Conservation (phyloP, 2,329 filamentous ascomycete species). For the Verticillium klebahnii region DNA sequence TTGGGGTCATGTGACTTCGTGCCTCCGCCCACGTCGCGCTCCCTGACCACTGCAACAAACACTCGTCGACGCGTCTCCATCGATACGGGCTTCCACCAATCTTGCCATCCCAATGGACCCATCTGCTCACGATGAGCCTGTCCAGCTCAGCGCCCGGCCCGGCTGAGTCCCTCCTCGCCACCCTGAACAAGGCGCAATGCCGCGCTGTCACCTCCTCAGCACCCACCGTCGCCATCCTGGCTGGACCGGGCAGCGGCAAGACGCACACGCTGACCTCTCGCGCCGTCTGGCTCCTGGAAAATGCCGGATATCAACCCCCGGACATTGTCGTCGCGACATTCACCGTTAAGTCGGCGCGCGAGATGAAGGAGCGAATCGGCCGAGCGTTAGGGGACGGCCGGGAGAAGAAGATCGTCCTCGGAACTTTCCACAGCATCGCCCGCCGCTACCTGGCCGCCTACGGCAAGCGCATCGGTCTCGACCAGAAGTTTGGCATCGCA, state of each 20-base stretch:
- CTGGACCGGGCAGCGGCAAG: conserved; percentile 73
- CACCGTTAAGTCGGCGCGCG: conserved; percentile 87
- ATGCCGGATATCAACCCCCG: conserved; percentile 68
- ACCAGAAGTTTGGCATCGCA: conserved; percentile 83
- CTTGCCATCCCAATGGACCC: conserved; percentile 1
- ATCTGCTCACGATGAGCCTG: conserved; percentile 5
- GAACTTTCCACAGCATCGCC: conserved; percentile 93
- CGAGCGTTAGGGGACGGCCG: conserved; percentile 68
- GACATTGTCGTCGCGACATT: conserved; percentile 96
- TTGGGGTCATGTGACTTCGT: conserved; percentile 6
- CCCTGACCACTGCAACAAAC: background rate
- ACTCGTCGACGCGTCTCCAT: conserved; percentile 3
- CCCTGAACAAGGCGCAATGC: conserved; percentile 50
- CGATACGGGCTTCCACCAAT: background rate
- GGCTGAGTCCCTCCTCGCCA: conserved; percentile 34
- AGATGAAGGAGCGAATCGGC: conserved; percentile 88
- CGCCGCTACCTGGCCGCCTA: conserved; percentile 80
- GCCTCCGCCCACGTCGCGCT: background rate
- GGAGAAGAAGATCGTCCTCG: conserved; percentile 74
- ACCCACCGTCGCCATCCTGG: conserved; percentile 59
- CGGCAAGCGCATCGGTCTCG: conserved; percentile 76
- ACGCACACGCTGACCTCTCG: conserved; percentile 93
- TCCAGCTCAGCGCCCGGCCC: conserved; percentile 10
- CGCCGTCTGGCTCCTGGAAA: conserved; percentile 79
- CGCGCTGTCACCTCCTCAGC: conserved; percentile 50